Evolutionary conservation across 2,329 filamentous ascomycete genomes (phyloP).

Genomic region (Diplodia corticola): DNA sequence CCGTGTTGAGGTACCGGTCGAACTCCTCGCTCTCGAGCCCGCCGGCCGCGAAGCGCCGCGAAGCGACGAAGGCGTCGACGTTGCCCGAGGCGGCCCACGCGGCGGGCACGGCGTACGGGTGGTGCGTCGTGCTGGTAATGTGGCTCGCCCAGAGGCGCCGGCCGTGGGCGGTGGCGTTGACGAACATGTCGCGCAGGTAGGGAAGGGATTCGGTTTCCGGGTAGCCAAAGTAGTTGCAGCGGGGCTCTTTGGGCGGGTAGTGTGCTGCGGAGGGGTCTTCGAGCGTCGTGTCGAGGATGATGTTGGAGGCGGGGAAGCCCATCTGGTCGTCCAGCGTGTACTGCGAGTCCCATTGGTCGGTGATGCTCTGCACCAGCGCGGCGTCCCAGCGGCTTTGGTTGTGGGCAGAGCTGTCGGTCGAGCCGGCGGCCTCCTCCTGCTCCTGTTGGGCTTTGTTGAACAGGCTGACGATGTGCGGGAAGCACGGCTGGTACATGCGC

Average conservation of each 20-base stretch:
- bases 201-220: slow-evolving; percentile 45
- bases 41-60: background rate
- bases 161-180: slow-evolving; percentile 31
- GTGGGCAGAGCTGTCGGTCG: too few species aligned
- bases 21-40: slow-evolving; percentile 12
- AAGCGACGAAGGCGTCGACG: background rate
- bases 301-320: slow-evolving; percentile 32
- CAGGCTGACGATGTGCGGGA: slow-evolving; percentile 41
- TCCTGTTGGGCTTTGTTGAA: slow-evolving; percentile 33
- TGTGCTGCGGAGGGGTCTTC: slow-evolving; percentile 32
- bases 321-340: slow-evolving; percentile 38
- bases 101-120: slow-evolving; percentile 45
- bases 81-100: slow-evolving; percentile 21
- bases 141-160: slow-evolving; percentile 40
- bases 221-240: slow-evolving; percentile 49
- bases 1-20: slow-evolving; percentile 47
- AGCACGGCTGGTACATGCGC: slow-evolving; percentile 44
- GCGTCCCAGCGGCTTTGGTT: too few species aligned
- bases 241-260: slow-evolving; percentile 32
- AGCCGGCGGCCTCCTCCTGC: background rate
- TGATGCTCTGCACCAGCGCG: slow-evolving; percentile 40
- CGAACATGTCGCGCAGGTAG: slow-evolving; percentile 41
- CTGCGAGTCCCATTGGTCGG: slow-evolving; percentile 43
- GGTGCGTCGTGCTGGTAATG: slow-evolving; percentile 44
- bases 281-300: slow-evolving; percentile 25